Evolutionary conservation across 1,139 yeast genomes (phyloP), one percentile per base, ranked within the genome.

Genomic region (Wickerhamomyces sp.): DNA sequence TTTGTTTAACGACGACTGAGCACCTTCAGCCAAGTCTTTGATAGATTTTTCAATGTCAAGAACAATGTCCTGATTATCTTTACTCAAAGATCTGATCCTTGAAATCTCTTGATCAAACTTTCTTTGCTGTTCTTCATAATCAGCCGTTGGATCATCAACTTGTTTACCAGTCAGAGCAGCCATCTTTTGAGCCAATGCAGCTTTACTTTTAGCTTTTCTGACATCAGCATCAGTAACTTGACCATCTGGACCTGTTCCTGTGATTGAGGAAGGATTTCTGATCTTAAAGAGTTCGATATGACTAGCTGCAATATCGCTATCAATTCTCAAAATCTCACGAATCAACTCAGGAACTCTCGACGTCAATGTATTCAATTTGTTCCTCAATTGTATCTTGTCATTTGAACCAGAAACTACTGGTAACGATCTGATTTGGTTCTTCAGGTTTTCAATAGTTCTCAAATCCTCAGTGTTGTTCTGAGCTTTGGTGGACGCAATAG

Each of bases 171-270:
- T 88, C 49, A 91, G 70, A 3, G 91, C 87, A 16, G 95, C 95
- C 94, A 89, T 88, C 48, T 95, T 70, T 35, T 91, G 85, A 45
- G 78, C 79, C 45, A 89, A 66, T 37, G 78, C 62, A 33, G 91
- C 95, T 52, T 84, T 81, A 27, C 85, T 79, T 49, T 74, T 80
- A 32, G 88, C 91, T 52, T 84, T 83, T 44, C 83, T 73, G 41
- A 84, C 72, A 54, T 89, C 96, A 16, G 77, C 62, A 28, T 86
- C 95, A 4, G 96, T 87, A 9, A 87, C 73, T 42, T 78, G 75
- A 18, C 96, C 96, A 51, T 81, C 78, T 28, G 88, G 82, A 6
- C 96, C 96, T 9, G 94, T 76, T 4, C 96, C 96, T 18, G 69
- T 67, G 37, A 87, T 73, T 12, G 71, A 60, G 4, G 61, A 52